Evolutionary conservation across 176 grass and related monocot species (phyloP).

Genomic region (Eleusine coracana): DNA sequence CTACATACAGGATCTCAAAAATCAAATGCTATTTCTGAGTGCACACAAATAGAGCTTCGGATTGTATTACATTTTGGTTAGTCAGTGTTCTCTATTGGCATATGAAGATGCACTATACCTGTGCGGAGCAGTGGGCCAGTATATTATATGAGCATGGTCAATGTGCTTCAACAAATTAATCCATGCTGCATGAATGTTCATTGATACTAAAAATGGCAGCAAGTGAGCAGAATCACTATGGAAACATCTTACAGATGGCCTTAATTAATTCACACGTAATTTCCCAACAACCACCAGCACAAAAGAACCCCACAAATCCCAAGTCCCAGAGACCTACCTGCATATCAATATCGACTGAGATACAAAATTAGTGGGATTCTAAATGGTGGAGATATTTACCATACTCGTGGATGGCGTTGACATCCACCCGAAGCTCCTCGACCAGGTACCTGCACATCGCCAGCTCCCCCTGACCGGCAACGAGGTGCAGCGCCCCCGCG

Average conservation of each 20-base stretch:
- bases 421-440: constrained; percentile 7
- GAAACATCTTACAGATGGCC: not conserved
- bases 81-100: constrained; percentile 6
- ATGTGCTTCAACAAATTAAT: not conserved
- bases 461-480: not conserved
- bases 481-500: constrained; percentile 4
- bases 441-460: not conserved
- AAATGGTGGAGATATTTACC: not conserved
- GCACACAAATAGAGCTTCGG: not conserved
- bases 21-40: not conserved
- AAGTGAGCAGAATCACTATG: not conserved
- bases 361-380: too few species aligned
- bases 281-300: not conserved
- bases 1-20: not conserved
- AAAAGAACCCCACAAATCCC: not conserved
- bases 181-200: not conserved
- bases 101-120: not conserved
- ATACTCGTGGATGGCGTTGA: not conserved
- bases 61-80: not conserved
- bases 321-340: not conserved
- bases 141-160: not conserved
- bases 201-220: not conserved
- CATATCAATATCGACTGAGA: not conserved
- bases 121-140: not conserved
- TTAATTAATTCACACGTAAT: not conserved